Conservation (phyloP, 1,284 basidiomycete species). For the Mycocalia duriaeana region DNA sequence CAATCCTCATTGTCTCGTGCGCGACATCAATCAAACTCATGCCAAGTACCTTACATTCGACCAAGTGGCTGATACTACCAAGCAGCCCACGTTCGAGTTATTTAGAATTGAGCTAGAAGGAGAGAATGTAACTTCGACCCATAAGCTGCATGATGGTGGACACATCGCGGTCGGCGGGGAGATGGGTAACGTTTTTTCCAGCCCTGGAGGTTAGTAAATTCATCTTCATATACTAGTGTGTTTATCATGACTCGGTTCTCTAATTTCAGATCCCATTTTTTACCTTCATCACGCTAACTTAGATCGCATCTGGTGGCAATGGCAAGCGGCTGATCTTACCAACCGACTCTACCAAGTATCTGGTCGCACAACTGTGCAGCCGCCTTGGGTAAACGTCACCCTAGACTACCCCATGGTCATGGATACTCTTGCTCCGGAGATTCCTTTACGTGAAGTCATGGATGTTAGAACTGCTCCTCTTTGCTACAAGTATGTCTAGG, state of each 20-base stretch:
- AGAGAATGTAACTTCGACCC: conserved; percentile 13
- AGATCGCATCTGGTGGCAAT: conserved; percentile 34
- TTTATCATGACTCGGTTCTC: no score
- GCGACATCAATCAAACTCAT: conserved; percentile 22
- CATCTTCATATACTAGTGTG: no score
- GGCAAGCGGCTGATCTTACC: conserved; percentile 21
- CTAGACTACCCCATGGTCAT: conserved; percentile 17
- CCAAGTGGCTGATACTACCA: conserved; percentile 18
- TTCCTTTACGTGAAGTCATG: conserved; percentile 19
- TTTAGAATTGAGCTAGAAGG: conserved; percentile 33
- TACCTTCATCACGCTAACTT: conserved; percentile 34
- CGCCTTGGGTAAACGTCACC: conserved; percentile 19
- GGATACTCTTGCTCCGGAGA: conserved; percentile 12
- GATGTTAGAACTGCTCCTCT: conserved; percentile 13
- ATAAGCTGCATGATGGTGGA: conserved; percentile 28
- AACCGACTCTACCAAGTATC: conserved; percentile 27
- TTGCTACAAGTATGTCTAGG: conserved; percentile 17
- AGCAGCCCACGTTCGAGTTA: conserved; percentile 23
- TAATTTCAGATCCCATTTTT: conserved; percentile 29
- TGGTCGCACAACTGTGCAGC: conserved; percentile 18
- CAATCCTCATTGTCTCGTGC: conserved; percentile 28
- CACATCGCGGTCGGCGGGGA: conserved; percentile 31
- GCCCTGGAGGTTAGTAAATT: conserved; percentile 30
- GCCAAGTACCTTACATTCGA: conserved; percentile 16
- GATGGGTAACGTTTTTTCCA: conserved; percentile 29